Conservation (phyloP, 306 rosid genomes). For the Fragaria nilgerrensis region DNA sequence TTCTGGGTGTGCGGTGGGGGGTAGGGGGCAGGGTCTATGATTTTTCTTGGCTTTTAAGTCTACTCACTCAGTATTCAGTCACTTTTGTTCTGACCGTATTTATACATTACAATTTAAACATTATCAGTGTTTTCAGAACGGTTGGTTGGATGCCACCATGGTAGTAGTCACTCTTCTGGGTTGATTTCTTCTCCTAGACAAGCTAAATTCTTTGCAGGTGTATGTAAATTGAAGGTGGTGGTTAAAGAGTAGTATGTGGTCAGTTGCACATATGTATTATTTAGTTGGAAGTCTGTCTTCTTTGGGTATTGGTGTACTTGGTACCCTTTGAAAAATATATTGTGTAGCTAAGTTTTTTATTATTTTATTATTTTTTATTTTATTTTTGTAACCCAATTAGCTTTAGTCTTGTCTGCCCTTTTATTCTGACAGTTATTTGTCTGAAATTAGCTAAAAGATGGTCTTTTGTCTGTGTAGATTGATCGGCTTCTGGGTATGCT, state of each 20-base stretch:
- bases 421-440: neutral
- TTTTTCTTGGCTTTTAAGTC: neutral
- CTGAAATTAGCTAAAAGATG: neutral
- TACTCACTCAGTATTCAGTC: neutral
- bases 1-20: neutral
- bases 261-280: neutral
- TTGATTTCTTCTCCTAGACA: neutral
- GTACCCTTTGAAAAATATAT: neutral
- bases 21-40: neutral
- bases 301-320: neutral
- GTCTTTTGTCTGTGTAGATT: constrained; percentile 45
- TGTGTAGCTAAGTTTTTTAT: neutral
- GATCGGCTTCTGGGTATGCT: constrained; percentile 77
- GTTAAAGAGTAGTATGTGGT: neutral
- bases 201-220: neutral
- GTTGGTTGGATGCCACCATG: neutral
- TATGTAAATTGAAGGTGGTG: neutral
- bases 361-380: neutral
- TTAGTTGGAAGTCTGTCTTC: neutral
- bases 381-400: neutral
- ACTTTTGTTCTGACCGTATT: neutral
- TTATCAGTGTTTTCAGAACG: neutral
- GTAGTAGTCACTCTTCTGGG: neutral
- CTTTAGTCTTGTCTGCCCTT: neutral
- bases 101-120: neutral